These are phyloP conservation scores for Salvia splendens DNA, from an alignment of 257 asterid species.

Conservation along the genomic window DNA sequence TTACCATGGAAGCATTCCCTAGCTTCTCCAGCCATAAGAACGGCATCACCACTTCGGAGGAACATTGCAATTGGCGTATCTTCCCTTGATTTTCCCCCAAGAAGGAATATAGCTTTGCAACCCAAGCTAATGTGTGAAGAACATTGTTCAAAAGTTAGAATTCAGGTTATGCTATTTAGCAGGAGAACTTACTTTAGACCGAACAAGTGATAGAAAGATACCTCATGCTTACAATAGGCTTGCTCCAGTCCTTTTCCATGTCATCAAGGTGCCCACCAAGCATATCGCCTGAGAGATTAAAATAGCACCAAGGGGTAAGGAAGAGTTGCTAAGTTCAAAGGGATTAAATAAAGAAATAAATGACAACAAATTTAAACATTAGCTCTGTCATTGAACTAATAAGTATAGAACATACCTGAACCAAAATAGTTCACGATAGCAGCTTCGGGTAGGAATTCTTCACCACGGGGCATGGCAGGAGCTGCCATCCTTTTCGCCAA, in stretches of 20 bases:
- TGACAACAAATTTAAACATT: neutral
- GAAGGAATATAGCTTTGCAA: slow-evolving; percentile 93
- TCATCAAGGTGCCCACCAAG: slow-evolving; percentile 99
- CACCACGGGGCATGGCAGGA: slow-evolving; percentile 74
- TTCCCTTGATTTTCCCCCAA: slow-evolving; percentile 89
- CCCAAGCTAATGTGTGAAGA: slow-evolving; percentile 62
- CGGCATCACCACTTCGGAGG: slow-evolving; percentile 86
- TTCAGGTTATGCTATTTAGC: slow-evolving; percentile 8
- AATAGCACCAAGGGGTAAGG: neutral
- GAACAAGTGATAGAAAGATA: slow-evolving; percentile 30
- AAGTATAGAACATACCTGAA: slow-evolving; percentile 45
- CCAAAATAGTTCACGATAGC: slow-evolving; percentile 96
- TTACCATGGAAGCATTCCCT: slow-evolving; percentile 59
- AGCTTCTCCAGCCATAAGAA: slow-evolving; percentile 57
- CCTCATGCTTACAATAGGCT: slow-evolving; percentile 99
- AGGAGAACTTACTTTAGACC: neutral
- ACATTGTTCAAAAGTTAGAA: slow-evolving; percentile 16
- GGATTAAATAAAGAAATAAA: neutral
- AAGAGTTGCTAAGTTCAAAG: neutral
- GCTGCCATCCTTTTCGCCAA: slow-evolving; percentile 74
- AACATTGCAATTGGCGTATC: slow-evolving; percentile 78
- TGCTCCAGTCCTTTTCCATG: slow-evolving; percentile 98
- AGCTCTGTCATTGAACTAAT: slow-evolving; percentile 1
- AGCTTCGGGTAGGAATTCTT: slow-evolving; percentile 88
- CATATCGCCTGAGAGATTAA: slow-evolving; percentile 64